phyloP scores from a whole-genome alignment of 2,329 filamentous ascomycete genomes.

The Chrysoporthe austroafricana region DNA sequence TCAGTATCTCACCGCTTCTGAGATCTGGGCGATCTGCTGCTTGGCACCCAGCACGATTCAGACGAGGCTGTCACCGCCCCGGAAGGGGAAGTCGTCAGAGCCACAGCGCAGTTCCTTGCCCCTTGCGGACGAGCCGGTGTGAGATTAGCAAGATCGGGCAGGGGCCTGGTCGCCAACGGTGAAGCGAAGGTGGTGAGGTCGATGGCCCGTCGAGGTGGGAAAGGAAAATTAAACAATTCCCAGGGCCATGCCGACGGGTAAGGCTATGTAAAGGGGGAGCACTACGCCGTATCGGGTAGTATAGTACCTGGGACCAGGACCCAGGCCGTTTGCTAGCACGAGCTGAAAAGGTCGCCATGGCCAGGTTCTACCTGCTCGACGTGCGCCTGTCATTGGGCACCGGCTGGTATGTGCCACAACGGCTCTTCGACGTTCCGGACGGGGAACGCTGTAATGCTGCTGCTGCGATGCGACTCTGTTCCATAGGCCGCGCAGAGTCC shows the following conservation, averaged over 20 bases:
- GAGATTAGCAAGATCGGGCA: conserved; percentile 1
- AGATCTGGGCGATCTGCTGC: too few relatives aligned
- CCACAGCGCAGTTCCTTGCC: conserved; percentile 7
- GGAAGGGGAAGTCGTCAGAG: background rate
- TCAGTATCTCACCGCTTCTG: too few relatives aligned
- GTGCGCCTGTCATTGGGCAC: conserved; percentile 10
- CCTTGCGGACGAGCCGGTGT: conserved; percentile 1
- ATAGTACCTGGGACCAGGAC: background rate
- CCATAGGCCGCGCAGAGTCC: conserved; percentile 13
- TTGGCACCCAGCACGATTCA: too few relatives aligned
- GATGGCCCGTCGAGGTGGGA: background rate
- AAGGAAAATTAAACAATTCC: background rate
- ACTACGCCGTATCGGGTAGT: background rate
- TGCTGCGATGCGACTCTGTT: conserved; percentile 17
- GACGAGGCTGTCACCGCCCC: conserved; percentile 5
- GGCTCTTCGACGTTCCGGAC: conserved; percentile 15
- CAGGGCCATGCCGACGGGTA: background rate
- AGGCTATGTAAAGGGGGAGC: background rate
- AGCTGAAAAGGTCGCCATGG: conserved; percentile 9
- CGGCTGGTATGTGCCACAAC: conserved; percentile 16
- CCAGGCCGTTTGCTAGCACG: conserved; percentile 1
- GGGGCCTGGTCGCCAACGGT: background rate
- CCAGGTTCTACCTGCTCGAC: background rate
- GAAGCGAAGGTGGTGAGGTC: background rate
- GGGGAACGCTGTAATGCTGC: conserved; percentile 8